Evolutionary conservation across 768 basidiomycete genomes (phyloP).

Genomic region (Tulasnella sp.): DNA sequence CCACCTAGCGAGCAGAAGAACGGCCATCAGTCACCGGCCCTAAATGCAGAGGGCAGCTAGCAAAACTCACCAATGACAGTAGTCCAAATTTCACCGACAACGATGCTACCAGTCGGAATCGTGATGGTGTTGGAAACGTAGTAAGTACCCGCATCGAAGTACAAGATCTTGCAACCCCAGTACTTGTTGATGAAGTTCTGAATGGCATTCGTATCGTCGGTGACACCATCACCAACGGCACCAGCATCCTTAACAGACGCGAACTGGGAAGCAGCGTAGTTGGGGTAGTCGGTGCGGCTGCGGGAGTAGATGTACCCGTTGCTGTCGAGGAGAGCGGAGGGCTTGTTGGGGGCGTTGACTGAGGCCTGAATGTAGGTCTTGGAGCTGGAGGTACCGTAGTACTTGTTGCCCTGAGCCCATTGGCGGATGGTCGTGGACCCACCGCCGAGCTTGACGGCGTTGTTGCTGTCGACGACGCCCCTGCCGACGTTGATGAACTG

Average conservation of each 20-base stretch:
- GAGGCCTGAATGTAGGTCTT: conserved; percentile 40
- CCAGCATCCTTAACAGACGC: not conserved
- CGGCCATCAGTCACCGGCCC: not conserved
- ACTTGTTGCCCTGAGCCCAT: conserved; percentile 74
- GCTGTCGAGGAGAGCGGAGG: conserved; percentile 41
- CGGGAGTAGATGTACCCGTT: conserved; percentile 15
- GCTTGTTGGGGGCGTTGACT: conserved; percentile 41
- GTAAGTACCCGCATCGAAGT: conserved; percentile 66
- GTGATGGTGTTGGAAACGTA: conserved; percentile 42
- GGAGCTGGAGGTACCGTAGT: conserved; percentile 35
- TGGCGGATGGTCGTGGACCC: conserved; percentile 48
- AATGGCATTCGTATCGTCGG: conserved; percentile 65
- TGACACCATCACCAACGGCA: conserved; percentile 39
- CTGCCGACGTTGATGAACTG: conserved; percentile 46
- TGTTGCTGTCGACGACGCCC: conserved; percentile 46
- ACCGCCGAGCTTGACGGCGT: conserved; percentile 23
- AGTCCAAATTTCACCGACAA: conserved; percentile 53
- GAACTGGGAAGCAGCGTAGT: conserved; percentile 45
- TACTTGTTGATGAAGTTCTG: conserved; percentile 50
- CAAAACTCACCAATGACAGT: conserved; percentile 37
- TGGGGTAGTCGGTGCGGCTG: conserved; percentile 31
- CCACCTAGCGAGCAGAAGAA: conserved; percentile 11
- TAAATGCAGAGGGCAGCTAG: not conserved
- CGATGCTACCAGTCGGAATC: conserved; percentile 45
- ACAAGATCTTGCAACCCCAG: conserved; percentile 66